Base-by-base conservation (phyloP, 371 early-diverging fungal species). In the Mucor indicus region DNA sequence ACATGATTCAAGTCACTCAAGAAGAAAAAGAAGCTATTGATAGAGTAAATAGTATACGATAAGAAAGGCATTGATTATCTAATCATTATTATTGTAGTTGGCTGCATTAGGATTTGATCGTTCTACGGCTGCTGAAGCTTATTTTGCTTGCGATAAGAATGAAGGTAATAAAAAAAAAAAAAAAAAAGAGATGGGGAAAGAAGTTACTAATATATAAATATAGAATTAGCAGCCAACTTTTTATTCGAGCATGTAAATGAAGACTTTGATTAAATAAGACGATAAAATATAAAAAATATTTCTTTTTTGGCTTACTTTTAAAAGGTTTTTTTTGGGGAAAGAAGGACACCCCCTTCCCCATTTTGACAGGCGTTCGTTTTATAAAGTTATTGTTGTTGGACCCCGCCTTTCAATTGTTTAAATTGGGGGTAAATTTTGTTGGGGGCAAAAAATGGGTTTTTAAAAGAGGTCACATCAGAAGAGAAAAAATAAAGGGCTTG, bases 81-180 rank as follows among this genome's bases (percentile, higher is more conserved):
- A 21, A 20, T 11, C 30, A 30, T 44, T n/a, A n/a, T n/a, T n/a
- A n/a, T 47, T 17, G 1, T 72, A 89, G 87, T 71, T 98, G 64
- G 84, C 79, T 57, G 90, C 75, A 16, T 72, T 97, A 32, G 98
- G 98, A 8, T 97, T 98, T 63, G 85, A 84, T 44, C 77, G 92
- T 30, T 75, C 69, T 40, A 47, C 68, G 11, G 98, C 84, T 20
- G 83, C 93, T 50, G 93, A 95, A 73, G 98, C 97, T 23, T 98
- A 82, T 71, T 81, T 98, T 63, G 94, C 94, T 9, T 98, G 98
- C 63, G 98, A 98, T 55, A 94, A 93, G 69, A 92, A 97, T 69
- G 98, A 98, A 80, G 75, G 75, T 71, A 68, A 51, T 11, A 31
- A 39, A 38, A 30, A 39, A 29, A 42, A 24, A n/a, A 23, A 21